Evolutionary conservation across 2,329 filamentous ascomycete genomes (phyloP).

Genomic region (Trematosphaeria pertusa): DNA sequence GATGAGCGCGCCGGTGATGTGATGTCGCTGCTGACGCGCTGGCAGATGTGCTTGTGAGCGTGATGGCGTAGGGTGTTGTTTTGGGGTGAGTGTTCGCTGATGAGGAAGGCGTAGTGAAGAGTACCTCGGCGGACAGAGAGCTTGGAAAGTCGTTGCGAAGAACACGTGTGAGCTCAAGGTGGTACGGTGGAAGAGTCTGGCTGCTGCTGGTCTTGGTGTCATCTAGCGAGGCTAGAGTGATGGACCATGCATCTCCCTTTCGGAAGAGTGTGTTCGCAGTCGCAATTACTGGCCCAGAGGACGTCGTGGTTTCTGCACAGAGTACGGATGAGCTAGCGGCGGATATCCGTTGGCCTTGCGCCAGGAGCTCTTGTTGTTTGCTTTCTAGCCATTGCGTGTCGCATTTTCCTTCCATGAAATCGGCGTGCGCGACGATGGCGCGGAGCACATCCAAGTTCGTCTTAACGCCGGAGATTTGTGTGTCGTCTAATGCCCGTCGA

Average conservation of each 20-base stretch:
- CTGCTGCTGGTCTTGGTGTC: constrained; percentile 10
- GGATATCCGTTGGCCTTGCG: constrained; percentile 23
- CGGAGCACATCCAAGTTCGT: constrained; percentile 64
- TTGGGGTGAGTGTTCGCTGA: constrained; percentile 25
- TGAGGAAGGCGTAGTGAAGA: constrained; percentile 52
- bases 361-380: constrained; percentile 53
- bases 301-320: not conserved
- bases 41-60: constrained; percentile 53
- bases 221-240: constrained; percentile 53
- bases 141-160: constrained; percentile 67
- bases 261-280: constrained; percentile 57
- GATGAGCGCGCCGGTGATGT: constrained; percentile 58
- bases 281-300: constrained; percentile 12
- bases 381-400: constrained; percentile 66
- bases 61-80: constrained; percentile 54
- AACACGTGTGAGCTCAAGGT: constrained; percentile 62
- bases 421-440: constrained; percentile 59
- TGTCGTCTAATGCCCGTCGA: constrained; percentile 62
- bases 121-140: constrained; percentile 57
- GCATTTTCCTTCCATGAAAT: constrained; percentile 57
- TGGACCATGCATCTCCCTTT: constrained; percentile 66
- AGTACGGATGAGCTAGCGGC: constrained; percentile 4
- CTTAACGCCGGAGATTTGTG: constrained; percentile 62
- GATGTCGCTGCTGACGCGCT: constrained; percentile 49
- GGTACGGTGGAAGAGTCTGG: constrained; percentile 49